Evolutionary conservation across 495 filamentous ascomycete genomes (phyloP), one percentile per base, ranked within the genome.

Genomic region (Lasiosphaeris hirsuta): DNA sequence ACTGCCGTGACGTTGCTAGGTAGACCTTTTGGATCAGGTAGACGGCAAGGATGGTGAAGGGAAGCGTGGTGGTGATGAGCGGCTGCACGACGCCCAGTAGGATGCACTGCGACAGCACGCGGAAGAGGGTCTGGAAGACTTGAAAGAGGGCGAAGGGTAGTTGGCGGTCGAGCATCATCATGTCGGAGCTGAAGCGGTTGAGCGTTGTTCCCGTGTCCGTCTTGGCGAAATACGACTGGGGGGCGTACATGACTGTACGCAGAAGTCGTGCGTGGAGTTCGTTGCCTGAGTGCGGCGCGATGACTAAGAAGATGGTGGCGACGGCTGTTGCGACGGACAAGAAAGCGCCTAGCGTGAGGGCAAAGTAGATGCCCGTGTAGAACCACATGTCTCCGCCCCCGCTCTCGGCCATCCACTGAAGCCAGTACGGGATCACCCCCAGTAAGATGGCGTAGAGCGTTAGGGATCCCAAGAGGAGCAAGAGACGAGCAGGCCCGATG

Each of bases 1-100:
- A 51, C 58, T 85, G 84, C 3, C 81, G 77, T 0, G 80, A 82
- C 1, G 78, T 80, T 9, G 77, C 74, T 0, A 85, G 71, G 55
- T 86, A 86, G 62, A 77, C 72, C 6, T 66, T 71, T 54, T 86
- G 82, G 1, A 84, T 48, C 0, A 76, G 4, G 41, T 67, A 81
- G 5, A 57, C n/a, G 10, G 80, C 69, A 18, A 72, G 73, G 9
- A 83, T 74, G 1, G 82, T 64, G 19, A 82, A 47, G 55, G 53
- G 53, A 10, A 82, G 19, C 2, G 71, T 51, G 2, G 69, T 11
- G 48, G 68, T 46, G 55, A 72, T 47, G 56, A 66, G 40, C 34
- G 77, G 63, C 48, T 82, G 78, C 39, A 54, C 60, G 15, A 63
- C 51, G 7, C 54, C 63, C 1, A 73, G 63, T 7, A 67, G 61